A percentile compares a stretch with the other conserved stretches of the same genome.
These are phyloP conservation scores for Penicillium paxilli DNA, from an alignment of 495 filamentous ascomycete species.

Conservation along the genomic window DNA sequence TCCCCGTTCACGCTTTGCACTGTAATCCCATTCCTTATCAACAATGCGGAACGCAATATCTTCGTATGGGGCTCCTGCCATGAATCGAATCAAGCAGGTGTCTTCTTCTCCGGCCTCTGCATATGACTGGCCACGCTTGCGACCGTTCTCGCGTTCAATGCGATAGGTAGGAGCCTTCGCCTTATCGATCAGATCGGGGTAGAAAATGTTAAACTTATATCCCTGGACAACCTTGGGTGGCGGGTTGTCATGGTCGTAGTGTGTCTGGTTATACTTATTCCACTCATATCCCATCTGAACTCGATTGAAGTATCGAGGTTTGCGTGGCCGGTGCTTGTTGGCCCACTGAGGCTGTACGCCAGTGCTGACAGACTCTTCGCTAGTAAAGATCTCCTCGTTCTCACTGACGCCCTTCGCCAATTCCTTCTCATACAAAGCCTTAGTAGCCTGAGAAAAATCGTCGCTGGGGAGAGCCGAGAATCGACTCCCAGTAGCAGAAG, in stretches of 20 bases:
- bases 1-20: constrained; percentile 89
- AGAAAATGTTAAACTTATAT: constrained; percentile 99
- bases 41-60: constrained; percentile 98
- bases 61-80: constrained; percentile 94
- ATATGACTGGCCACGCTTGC: constrained; percentile 86
- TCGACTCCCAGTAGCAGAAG: constrained; percentile 57
- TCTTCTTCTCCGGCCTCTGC: constrained; percentile 97
- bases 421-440: constrained; percentile 88
- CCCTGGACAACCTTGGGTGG: constrained; percentile 98
- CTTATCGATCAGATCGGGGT: constrained; percentile 97
- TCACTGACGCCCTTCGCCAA: constrained; percentile 89
- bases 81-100: constrained; percentile 94
- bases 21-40: constrained; percentile 99
- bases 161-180: constrained; percentile 90
- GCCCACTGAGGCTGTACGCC: constrained; percentile 77
- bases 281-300: constrained; percentile 99
- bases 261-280: constrained; percentile 99
- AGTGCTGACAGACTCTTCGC: constrained; percentile 76
- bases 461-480: constrained; percentile 76
- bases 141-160: constrained; percentile 88
- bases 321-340: constrained; percentile 84
- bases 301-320: constrained; percentile 96
- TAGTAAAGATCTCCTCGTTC: constrained; percentile 94
- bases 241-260: constrained; percentile 98
- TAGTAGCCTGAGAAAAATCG: constrained; percentile 89